Evolutionary conservation across 2,329 filamentous ascomycete species (phyloP).

Genomic region (Ascomycota sp.): DNA sequence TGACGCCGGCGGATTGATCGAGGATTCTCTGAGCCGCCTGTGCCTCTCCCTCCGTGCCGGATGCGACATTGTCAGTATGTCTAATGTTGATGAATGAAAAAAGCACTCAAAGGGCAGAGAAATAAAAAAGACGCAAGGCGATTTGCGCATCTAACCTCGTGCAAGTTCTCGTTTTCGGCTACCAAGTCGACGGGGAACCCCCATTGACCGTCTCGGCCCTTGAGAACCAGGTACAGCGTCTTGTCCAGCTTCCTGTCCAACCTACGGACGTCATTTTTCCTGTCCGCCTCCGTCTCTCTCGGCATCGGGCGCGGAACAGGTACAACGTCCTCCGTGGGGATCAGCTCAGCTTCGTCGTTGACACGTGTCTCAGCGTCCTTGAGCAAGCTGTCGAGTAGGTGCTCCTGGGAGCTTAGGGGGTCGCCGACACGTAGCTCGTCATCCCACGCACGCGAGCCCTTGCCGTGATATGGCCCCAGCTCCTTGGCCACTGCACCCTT

Average conservation of each 20-base stretch:
- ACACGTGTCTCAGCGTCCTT: conserved; percentile 51
- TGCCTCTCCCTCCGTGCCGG: neutral
- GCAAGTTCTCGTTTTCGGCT: conserved; percentile 51
- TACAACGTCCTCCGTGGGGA: conserved; percentile 36
- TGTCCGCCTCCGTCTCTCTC: conserved; percentile 60
- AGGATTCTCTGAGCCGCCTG: conserved; percentile 71
- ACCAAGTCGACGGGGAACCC: conserved; percentile 60
- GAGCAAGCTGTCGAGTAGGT: conserved; percentile 47
- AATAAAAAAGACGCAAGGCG: neutral
- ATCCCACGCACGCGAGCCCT: conserved; percentile 57
- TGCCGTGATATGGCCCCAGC: conserved; percentile 64
- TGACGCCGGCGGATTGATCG: conserved; percentile 56
- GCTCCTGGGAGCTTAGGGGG: conserved; percentile 39
- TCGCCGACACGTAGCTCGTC: conserved; percentile 73
- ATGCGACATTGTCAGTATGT: neutral
- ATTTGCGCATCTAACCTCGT: conserved; percentile 40
- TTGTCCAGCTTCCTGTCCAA: conserved; percentile 60
- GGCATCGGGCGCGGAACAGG: conserved; percentile 50
- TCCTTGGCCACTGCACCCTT: conserved; percentile 58
- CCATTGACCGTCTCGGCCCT: conserved; percentile 51
- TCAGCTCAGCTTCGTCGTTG: conserved; percentile 38
- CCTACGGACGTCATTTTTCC: conserved; percentile 50
- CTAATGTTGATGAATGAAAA: no score
- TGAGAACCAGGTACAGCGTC: conserved; percentile 77
- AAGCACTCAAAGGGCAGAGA: no score